These are phyloP conservation scores for Xylaria sp. DNA, from an alignment of 2,329 filamentous ascomycete genomes.

Conservation along the genomic window DNA sequence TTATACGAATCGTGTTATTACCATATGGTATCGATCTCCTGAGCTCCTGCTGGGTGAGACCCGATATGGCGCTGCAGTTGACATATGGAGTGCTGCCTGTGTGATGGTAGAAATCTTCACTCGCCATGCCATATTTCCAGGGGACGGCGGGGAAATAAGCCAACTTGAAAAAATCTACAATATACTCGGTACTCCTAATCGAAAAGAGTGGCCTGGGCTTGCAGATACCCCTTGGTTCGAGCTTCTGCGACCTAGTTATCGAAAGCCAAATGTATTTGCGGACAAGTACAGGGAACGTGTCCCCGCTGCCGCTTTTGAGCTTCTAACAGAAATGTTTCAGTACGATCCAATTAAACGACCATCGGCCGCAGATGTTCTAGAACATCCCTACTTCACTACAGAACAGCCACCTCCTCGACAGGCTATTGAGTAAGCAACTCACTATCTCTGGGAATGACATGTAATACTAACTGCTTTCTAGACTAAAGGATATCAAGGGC, in stretches of 20 bases:
- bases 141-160: constrained; percentile 93
- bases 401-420: constrained; percentile 83
- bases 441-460: not conserved
- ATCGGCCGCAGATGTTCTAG: constrained; percentile 82
- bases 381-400: constrained; percentile 86
- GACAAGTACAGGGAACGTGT: constrained; percentile 84
- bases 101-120: constrained; percentile 98
- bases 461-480: constrained; percentile 54
- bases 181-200: constrained; percentile 87
- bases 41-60: constrained; percentile 93
- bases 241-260: constrained; percentile 81
- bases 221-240: constrained; percentile 98
- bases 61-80: constrained; percentile 87
- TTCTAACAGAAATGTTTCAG: constrained; percentile 85
- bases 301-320: constrained; percentile 82
- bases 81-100: constrained; percentile 97
- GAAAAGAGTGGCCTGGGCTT: constrained; percentile 86
- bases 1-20: constrained; percentile 98
- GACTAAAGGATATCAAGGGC: constrained; percentile 82
- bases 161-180: constrained; percentile 98
- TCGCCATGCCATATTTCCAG: constrained; percentile 91
- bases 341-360: constrained; percentile 90
- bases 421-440: constrained; percentile 79
- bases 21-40: constrained; percentile 95
- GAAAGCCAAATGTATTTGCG: constrained; percentile 79